Base-by-base conservation (phyloP, 148 eudicot genomes). In the Heliosperma pusillum region DNA sequence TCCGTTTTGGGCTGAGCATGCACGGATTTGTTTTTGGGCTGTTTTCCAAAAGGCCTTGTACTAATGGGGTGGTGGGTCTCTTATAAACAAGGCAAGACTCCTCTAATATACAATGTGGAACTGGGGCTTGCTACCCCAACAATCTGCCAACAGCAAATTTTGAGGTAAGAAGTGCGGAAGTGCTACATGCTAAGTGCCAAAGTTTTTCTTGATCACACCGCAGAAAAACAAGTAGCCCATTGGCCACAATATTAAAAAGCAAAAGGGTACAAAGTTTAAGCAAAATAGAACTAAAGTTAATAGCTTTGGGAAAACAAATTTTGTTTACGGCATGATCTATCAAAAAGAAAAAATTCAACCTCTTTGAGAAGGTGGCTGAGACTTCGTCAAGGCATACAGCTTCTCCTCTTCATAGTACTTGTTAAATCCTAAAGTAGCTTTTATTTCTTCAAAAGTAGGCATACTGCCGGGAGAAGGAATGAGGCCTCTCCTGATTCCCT, bases 371-470 rank as follows among this genome's bases (percentile, higher is more conserved):
- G 81, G 76, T 62, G 77, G 36, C 79, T 79, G 86, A 65, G 74
- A 72, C 57, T 74, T 73, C 21, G 71, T 74, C 36, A 85, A 73
- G 72, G 83, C 81, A 83, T 94, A 94, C 36, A 63, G 89, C 80
- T 86, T 92, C 85, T 91, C 97, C 84, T 94, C 97, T 76, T 90
- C 93, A 78, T 94, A 94, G 74, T 94, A 94, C 57, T 73, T 69
- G 75, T 90, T 90, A 71, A 94, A 94, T 76, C 97, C 98, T 81
- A 94, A 84, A 65, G 89, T 84, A 77, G 89, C 97, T 79, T 91
- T 89, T 33, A 94, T 71, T 82, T 94, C 98, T 85, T 89, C 96
- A 85, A 94, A 94, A 27, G 98, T 81, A 45, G 98, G 97, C 88
- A 94, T 86, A 77, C 90, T 94, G 74, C 93, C 97, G 42, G 98